Evolutionary conservation across 805 yeast species (phyloP), one percentile per base, ranked within the genome.

Genomic region (Wickerhamomyces mucosus): DNA sequence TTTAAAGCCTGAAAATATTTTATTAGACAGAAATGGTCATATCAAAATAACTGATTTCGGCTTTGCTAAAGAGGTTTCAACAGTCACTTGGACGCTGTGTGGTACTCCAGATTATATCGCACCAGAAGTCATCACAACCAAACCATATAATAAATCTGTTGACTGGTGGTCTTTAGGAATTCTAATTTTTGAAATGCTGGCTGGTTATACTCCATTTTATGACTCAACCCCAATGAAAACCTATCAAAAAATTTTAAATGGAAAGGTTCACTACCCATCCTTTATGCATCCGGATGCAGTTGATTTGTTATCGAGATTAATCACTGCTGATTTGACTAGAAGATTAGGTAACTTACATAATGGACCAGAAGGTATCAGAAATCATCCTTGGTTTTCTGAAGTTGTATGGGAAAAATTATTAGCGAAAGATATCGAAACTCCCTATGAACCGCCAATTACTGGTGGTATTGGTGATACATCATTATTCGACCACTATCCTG

Each of bases 131-230:
- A 84, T 88, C 36, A 80, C 94, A 21, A 79, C 95, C 15, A 86
- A 85, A 56, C 94, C 96, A 2, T 88, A 88, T 61, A 88, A 88
- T 58, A 86, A 86, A 56, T 79, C 94, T 9, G 95, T 88, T 21
- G 96, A 88, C 56, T 88, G 96, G 96, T 88, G 96, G 96, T 84
- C 95, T 2, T 71, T 88, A 43, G 96, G 96, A 8, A 82, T 88
- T 20, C 67, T 88, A 33, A 84, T 88, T 26, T 88, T 75, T 56
- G 96, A 88, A 60, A 88, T 88, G 96, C 68, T 88, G 44, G 81
- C 95, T 4, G 96, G 96, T 6, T 82, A 81, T 58, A 88, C 96
- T 3, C 96, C 96, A 17, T 88, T 88, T 53, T 88, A 84, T 59
- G 95, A 86, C 50, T 73, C 84, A 16, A 79, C 89, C 12, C 95